phyloP scores from a whole-genome alignment of 495 filamentous ascomycete genomes.

The Penicillium crystallinum region DNA sequence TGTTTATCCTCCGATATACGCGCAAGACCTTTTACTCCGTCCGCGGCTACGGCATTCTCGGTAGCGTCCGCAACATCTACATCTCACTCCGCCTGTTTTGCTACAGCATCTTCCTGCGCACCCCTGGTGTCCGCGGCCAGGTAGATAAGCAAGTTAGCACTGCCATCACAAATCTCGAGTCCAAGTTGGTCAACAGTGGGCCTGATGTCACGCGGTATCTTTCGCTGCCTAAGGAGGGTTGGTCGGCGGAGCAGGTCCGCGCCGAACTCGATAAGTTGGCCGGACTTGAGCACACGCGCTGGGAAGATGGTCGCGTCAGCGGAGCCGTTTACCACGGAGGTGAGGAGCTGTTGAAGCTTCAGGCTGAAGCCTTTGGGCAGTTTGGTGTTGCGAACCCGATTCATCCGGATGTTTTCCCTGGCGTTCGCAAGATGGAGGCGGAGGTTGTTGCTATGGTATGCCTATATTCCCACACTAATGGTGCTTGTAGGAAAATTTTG shows the following conservation, averaged over 20 bases:
- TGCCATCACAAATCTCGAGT: conserved; percentile 67
- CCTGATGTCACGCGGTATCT: conserved; percentile 69
- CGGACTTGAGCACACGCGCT: conserved; percentile 86
- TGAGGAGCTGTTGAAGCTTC: conserved; percentile 72
- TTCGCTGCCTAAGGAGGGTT: conserved; percentile 78
- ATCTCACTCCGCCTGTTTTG: conserved; percentile 59
- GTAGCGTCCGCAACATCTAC: conserved; percentile 70
- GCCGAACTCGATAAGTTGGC: conserved; percentile 74
- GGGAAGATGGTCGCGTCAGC: conserved; percentile 93
- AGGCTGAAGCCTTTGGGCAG: conserved; percentile 84
- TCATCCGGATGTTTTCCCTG: conserved; percentile 97
- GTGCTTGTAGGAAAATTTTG: neutral
- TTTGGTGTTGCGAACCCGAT: conserved; percentile 99
- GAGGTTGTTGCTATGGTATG: conserved; percentile 92
- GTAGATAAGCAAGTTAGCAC: conserved; percentile 7
- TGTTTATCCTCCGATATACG: conserved; percentile 83
- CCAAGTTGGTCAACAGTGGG: conserved; percentile 71
- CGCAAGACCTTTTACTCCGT: conserved; percentile 77
- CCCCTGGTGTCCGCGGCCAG: conserved; percentile 71
- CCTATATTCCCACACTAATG: neutral
- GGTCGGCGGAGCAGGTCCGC: conserved; percentile 70
- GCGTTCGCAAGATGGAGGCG: conserved; percentile 98
- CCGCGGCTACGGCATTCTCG: conserved; percentile 81
- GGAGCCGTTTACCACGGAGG: conserved; percentile 97
- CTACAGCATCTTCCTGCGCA: conserved; percentile 80